A percentile compares a stretch with the other conserved stretches of the same genome.
Evolutionary conservation across 164 flowering plant genomes (phyloP).

Genomic region (Stephania yunnanensis): DNA sequence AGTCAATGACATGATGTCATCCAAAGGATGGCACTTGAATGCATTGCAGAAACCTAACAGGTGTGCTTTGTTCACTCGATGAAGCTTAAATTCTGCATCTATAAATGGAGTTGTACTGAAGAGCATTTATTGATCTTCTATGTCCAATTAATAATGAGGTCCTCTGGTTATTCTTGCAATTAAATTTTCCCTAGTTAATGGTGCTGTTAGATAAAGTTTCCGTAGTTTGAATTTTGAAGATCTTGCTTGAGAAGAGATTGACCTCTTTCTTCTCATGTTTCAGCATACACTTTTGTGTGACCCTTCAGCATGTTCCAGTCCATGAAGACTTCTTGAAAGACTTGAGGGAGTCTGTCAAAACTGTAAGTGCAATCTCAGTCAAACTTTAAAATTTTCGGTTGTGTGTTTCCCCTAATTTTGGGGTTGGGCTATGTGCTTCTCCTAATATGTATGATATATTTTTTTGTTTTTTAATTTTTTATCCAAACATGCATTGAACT

Average conservation of each 20-base stretch:
- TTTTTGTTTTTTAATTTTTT: neutral
- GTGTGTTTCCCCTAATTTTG: neutral
- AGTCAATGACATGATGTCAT: constrained; percentile 81
- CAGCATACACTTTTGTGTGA: constrained; percentile 92
- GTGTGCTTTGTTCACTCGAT: constrained; percentile 23
- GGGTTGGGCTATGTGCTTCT: no score
- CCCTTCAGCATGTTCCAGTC: constrained; percentile 84
- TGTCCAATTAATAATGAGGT: neutral
- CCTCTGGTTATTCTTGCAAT: neutral
- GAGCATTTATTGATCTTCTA: neutral
- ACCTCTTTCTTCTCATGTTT: constrained; percentile 16
- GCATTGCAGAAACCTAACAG: constrained; percentile 93
- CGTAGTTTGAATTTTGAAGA: neutral
- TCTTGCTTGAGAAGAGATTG: neutral
- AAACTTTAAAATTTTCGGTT: neutral
- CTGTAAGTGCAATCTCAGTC: constrained; percentile 46
- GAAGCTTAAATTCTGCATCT: neutral
- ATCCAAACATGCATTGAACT: neutral
- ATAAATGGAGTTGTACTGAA: neutral
- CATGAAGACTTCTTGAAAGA: constrained; percentile 68
- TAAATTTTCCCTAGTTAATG: neutral
- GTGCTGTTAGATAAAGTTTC: neutral
- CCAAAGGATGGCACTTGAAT: constrained; percentile 96
- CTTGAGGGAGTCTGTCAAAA: constrained; percentile 57
- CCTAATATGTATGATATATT: neutral